Conservation (phyloP, 768 basidiomycete species). For the Boletus sensibilis region DNA sequence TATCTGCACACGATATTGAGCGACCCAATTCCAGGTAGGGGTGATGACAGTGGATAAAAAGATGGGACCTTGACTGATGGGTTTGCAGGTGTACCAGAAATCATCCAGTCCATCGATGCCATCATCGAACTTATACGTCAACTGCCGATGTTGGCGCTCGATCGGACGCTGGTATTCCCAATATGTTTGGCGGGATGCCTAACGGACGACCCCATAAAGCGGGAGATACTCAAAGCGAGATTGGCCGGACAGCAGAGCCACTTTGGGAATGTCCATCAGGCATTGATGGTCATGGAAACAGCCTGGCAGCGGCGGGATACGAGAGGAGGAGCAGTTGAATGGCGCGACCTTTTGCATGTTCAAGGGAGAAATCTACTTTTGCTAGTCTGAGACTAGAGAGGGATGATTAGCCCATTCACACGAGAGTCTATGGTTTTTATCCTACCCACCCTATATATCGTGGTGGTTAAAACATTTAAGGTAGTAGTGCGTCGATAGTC, state of each 20-base stretch:
- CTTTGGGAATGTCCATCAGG: slow-evolving; percentile 60
- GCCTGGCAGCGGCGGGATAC: slow-evolving; percentile 69
- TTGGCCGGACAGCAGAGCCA: slow-evolving; percentile 53
- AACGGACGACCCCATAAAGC: slow-evolving; percentile 59
- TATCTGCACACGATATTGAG: slow-evolving; percentile 72
- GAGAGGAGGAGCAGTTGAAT: slow-evolving; percentile 51
- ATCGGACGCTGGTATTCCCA: slow-evolving; percentile 70
- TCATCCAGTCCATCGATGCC: slow-evolving; percentile 52
- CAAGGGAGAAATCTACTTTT: slow-evolving; percentile 31
- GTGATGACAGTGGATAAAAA: slow-evolving; percentile 7
- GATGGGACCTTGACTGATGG: not conserved
- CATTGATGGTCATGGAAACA: slow-evolving; percentile 60
- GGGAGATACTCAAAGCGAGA: slow-evolving; percentile 59
- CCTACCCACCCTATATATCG: slow-evolving; percentile 18
- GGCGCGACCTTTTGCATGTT: slow-evolving; percentile 51
- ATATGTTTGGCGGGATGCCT: slow-evolving; percentile 72
- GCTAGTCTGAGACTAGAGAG: slow-evolving; percentile 26
- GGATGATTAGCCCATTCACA: not conserved
- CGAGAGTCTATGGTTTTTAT: slow-evolving; percentile 12
- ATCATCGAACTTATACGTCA: slow-evolving; percentile 54
- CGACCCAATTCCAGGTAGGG: slow-evolving; percentile 66
- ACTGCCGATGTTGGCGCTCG: slow-evolving; percentile 56
- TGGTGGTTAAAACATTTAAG: slow-evolving; percentile 2
- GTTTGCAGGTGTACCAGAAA: slow-evolving; percentile 66
- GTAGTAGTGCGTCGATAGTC: slow-evolving; percentile 20